Evolutionary conservation across 441 rosid species (phyloP).

Genomic region (Syzygium malaccense): DNA sequence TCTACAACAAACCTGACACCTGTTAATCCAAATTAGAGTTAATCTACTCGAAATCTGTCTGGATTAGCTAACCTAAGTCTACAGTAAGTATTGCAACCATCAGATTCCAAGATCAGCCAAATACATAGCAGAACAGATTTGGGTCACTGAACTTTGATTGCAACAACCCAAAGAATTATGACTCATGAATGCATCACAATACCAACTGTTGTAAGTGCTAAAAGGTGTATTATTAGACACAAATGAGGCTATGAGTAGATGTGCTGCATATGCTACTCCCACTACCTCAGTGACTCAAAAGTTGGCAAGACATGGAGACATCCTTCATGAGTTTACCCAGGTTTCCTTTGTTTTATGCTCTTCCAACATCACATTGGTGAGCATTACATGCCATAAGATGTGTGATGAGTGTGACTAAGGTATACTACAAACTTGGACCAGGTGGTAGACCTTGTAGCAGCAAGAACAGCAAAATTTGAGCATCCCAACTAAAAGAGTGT

Average conservation of each 20-base stretch:
- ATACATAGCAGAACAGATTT: too few relatives aligned
- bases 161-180: too few relatives aligned
- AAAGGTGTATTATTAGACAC: conserved; percentile 40
- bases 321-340: conserved; percentile 95
- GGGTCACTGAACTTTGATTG: too few relatives aligned
- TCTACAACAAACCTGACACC: too few relatives aligned
- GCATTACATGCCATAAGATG: background rate
- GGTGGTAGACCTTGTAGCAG: background rate
- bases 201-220: too few relatives aligned
- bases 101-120: too few relatives aligned
- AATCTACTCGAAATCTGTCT: too few relatives aligned
- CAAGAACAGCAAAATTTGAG: background rate
- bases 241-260: conserved; percentile 93
- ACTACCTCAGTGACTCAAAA: conserved; percentile 90
- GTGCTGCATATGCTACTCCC: conserved; percentile 78
- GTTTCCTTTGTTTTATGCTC: conserved; percentile 23
- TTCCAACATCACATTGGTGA: background rate
- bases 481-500: background rate
- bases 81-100: too few relatives aligned
- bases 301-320: conserved; percentile 92
- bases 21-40: too few relatives aligned
- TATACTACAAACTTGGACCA: background rate
- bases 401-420: background rate
- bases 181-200: too few relatives aligned
- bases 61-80: too few relatives aligned